A percentile compares a stretch with the other conserved stretches of the same genome.
Conservation (phyloP, 768 basidiomycete genomes). For the Collybiopsis luxurians region DNA sequence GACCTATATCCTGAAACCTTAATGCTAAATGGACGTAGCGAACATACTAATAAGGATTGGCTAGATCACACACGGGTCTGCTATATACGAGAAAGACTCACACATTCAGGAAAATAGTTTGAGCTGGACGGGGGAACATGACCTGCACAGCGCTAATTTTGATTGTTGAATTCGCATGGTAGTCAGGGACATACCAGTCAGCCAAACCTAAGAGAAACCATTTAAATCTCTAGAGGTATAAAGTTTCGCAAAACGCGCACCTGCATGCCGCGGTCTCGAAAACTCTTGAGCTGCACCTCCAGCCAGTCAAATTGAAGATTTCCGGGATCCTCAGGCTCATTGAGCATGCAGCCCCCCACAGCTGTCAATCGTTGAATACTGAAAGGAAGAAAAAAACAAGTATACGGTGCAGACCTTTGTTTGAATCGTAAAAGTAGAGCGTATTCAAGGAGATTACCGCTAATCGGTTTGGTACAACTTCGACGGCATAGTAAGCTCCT, state of each 20-base stretch:
- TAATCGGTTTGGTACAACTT: constrained; percentile 72
- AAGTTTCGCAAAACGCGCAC: constrained; percentile 32
- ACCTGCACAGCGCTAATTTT: constrained; percentile 41
- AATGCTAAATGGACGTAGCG: constrained; percentile 75
- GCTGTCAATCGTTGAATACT: constrained; percentile 38
- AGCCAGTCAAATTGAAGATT: constrained; percentile 90
- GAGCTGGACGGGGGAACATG: constrained; percentile 84
- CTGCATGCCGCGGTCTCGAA: constrained; percentile 71
- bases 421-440: constrained; percentile 88
- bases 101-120: constrained; percentile 85
- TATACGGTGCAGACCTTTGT: constrained; percentile 57
- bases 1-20: constrained; percentile 80
- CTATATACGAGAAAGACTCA: constrained; percentile 49
- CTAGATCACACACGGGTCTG: too few species aligned
- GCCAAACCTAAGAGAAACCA: constrained; percentile 38
- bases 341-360: constrained; percentile 69
- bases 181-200: constrained; percentile 33
- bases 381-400: neutral
- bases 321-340: constrained; percentile 74
- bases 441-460: constrained; percentile 88
- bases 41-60: constrained; percentile 40
- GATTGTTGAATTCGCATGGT: neutral
- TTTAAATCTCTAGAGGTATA: constrained; percentile 2
- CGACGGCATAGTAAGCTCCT: constrained; percentile 81
- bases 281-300: constrained; percentile 74